Base-by-base conservation (phyloP, 352 stramenopile species). In the Phytophthora sansomeana region DNA sequence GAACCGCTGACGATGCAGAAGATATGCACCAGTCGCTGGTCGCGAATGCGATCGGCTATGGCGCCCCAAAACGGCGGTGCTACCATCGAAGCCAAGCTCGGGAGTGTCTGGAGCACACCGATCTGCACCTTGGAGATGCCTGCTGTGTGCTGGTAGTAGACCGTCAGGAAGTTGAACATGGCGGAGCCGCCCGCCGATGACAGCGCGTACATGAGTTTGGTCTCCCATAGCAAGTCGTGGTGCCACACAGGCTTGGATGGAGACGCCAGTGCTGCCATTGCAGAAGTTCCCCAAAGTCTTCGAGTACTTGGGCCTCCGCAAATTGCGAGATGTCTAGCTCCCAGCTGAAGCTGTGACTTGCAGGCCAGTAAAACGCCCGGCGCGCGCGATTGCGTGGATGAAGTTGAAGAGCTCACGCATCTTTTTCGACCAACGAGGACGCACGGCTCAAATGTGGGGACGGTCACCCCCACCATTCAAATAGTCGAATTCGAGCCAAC, bases 51-150 rank as follows among this genome's bases (percentile, higher is more conserved):
- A 62, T 91, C 84, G 47, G 82, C 82, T 26, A 89, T 61, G 4
- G 80, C 76, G 19, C 84, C 81, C 82, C 82, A 93, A 41, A 91
- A 69, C 10, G 82, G 84, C 42, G 82, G 80, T 1, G 74, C 72
- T 19, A 91, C 39, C 21, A 93, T 83, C 8, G 82, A 56, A 33
- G 66, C 76, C 47, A 93, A 69, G 50, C 67, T 67, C 16, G 75
- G 82, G 10, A 93, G 64, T 17, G 82, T 84, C 72, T 90, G 81
- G 44, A 93, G 62, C 42, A 90, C 57, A 35, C 82, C 81, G 58
- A 91, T 91, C 69, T 93, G 75, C n/a, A 84, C 69, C 56, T 93
- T 91, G 64, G 74, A 78, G 63, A 89, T 89, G 9, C 63, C 48
- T 16, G 73, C 70, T 43, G 71, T 77, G 51, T 89, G 70, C 64